Conservation (phyloP, 2,329 filamentous ascomycete species). For the Escovopsis sp. region DNA sequence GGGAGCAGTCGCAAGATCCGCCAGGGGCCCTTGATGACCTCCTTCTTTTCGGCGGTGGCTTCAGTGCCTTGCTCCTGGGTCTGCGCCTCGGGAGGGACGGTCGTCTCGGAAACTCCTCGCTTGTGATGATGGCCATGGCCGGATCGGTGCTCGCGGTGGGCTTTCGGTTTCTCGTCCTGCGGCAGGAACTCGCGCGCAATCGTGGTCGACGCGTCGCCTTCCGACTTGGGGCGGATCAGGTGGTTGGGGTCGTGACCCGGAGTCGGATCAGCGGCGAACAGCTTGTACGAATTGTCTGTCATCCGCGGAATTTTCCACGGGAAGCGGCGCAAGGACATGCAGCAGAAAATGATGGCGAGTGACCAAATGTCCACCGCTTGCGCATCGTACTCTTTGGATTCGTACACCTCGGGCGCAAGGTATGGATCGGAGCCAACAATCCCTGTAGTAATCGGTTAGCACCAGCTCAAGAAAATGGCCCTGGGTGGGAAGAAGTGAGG, state of each 20-base stretch:
- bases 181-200: constrained; percentile 24
- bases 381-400: constrained; percentile 83
- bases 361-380: constrained; percentile 96
- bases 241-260: constrained; percentile 50
- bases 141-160: constrained; percentile 8
- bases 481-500: too few species aligned
- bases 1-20: constrained; percentile 75
- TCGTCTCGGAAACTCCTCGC: constrained; percentile 8
- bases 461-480: background rate
- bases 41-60: constrained; percentile 38
- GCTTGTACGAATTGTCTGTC: constrained; percentile 86
- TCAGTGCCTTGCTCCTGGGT: constrained; percentile 5
- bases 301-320: constrained; percentile 92
- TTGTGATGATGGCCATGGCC: constrained; percentile 9
- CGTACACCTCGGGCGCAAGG: constrained; percentile 91
- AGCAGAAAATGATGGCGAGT: constrained; percentile 95
- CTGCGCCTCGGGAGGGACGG: constrained; percentile 3
- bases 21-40: constrained; percentile 86
- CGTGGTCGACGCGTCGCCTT: constrained; percentile 26
- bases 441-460: constrained; percentile 21
- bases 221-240: constrained; percentile 31
- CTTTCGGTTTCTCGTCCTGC: constrained; percentile 18
- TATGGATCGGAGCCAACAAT: constrained; percentile 83
- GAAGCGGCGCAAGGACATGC: constrained; percentile 89
- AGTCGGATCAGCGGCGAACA: constrained; percentile 77